A percentile compares a stretch with the other conserved stretches of the same genome.
These are phyloP conservation scores for Cyclanthera cordifolia DNA, from an alignment of 306 rosid genomes.

Conservation along the genomic window DNA sequence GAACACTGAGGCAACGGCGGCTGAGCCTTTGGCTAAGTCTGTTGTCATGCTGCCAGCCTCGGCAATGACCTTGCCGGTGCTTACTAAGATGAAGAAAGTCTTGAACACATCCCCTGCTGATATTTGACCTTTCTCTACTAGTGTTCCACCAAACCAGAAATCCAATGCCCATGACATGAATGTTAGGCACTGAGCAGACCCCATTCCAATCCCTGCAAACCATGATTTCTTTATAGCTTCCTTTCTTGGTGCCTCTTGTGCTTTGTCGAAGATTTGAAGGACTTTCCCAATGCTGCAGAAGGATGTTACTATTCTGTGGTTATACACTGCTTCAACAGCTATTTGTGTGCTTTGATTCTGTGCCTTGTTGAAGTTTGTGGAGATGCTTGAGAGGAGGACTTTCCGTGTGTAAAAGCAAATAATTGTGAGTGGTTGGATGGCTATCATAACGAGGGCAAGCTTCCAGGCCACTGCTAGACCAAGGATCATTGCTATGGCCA, in stretches of 20 bases:
- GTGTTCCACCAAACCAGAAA: slow-evolving; percentile 90
- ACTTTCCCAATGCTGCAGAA: slow-evolving; percentile 54
- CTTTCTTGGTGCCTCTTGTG: slow-evolving; percentile 74
- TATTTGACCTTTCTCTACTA: slow-evolving; percentile 53
- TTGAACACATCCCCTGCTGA: slow-evolving; percentile 90
- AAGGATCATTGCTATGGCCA: slow-evolving; percentile 75
- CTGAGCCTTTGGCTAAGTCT: slow-evolving; percentile 72
- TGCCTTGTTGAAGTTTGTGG: slow-evolving; percentile 59
- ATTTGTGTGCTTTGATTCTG: slow-evolving; percentile 80
- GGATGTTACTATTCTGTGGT: slow-evolving; percentile 76
- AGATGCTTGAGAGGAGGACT: slow-evolving; percentile 63
- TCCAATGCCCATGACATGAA: slow-evolving; percentile 96
- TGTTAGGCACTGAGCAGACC: slow-evolving; percentile 87
- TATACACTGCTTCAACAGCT: slow-evolving; percentile 84
- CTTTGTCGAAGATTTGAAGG: slow-evolving; percentile 52
- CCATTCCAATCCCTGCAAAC: slow-evolving; percentile 92
- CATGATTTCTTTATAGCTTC: slow-evolving; percentile 79
- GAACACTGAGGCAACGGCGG: slow-evolving; percentile 74
- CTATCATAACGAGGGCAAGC: slow-evolving; percentile 84
- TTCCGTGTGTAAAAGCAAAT: slow-evolving; percentile 76
- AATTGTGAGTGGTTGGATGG: slow-evolving; percentile 73
- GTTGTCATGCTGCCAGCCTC: slow-evolving; percentile 99
- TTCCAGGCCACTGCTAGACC: slow-evolving; percentile 86
- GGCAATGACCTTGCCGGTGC: slow-evolving; percentile 95
- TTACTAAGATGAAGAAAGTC: slow-evolving; percentile 78